Conservation (phyloP, 2,329 filamentous ascomycete species). For the Fonsecaea erecta region DNA sequence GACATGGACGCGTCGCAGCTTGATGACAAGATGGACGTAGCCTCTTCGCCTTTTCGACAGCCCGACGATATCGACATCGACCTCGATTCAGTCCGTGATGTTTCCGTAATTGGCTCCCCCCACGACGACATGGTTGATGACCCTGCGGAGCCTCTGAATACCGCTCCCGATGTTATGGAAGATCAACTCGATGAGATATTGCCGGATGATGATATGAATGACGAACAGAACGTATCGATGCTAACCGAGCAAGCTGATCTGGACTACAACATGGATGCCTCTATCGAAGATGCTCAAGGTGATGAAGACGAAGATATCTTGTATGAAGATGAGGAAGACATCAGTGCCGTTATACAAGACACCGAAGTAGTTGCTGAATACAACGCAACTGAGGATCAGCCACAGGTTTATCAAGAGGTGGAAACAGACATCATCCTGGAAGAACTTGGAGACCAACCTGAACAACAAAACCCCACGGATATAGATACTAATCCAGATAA, state of each 20-base stretch:
- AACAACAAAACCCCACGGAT: slow-evolving; percentile 3
- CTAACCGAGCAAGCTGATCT: slow-evolving; percentile 26
- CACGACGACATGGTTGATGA: slow-evolving; percentile 37
- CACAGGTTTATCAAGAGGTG: slow-evolving; percentile 8
- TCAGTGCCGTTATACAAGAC: neutral
- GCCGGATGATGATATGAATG: slow-evolving; percentile 46
- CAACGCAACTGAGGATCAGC: slow-evolving; percentile 4
- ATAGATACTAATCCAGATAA: slow-evolving; percentile 15
- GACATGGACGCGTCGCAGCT: slow-evolving; percentile 30
- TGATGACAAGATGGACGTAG: slow-evolving; percentile 38
- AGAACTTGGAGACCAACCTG: slow-evolving; percentile 17
- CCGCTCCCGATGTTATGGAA: slow-evolving; percentile 34
- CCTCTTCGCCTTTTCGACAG: slow-evolving; percentile 34
- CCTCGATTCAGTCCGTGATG: slow-evolving; percentile 33
- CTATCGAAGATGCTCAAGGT: slow-evolving; percentile 20
- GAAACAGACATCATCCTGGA: slow-evolving; percentile 21
- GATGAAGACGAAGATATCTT: slow-evolving; percentile 36
- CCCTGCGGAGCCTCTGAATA: slow-evolving; percentile 40
- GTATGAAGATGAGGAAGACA: slow-evolving; percentile 34
- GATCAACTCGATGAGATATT: slow-evolving; percentile 45
- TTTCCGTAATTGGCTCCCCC: slow-evolving; percentile 31
- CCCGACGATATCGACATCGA: slow-evolving; percentile 38
- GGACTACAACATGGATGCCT: slow-evolving; percentile 32
- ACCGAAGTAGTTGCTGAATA: slow-evolving; percentile 16
- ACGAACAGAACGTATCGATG: slow-evolving; percentile 38